Percentiles rank a stretch among this genome's conserved stretches.
phyloP scores from a whole-genome alignment of 768 basidiomycete species.

The Mycena indigotica region DNA sequence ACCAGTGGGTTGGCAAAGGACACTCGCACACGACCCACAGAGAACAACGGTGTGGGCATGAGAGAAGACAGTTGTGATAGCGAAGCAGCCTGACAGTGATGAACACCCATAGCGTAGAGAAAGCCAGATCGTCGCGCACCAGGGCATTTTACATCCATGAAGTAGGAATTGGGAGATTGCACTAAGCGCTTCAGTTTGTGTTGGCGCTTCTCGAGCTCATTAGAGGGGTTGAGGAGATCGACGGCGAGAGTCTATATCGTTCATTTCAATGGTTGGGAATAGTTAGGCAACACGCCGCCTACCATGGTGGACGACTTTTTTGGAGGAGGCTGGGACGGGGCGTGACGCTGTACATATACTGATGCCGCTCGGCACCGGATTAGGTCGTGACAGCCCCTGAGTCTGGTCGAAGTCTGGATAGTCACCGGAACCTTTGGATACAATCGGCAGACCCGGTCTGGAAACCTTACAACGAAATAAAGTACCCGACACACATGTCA shows the following conservation, averaged over 20 bases:
- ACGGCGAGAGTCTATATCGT: slow-evolving; percentile 82
- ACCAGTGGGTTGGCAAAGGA: slow-evolving; percentile 97
- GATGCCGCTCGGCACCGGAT: not conserved
- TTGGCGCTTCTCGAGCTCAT: slow-evolving; percentile 80
- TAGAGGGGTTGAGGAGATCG: slow-evolving; percentile 96
- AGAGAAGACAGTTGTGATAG: slow-evolving; percentile 97
- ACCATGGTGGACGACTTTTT: slow-evolving; percentile 30
- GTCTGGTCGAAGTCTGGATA: too few species aligned
- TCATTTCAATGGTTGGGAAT: not conserved
- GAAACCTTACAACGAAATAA: too few species aligned
- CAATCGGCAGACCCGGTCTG: too few species aligned
- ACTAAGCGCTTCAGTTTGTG: slow-evolving; percentile 99
- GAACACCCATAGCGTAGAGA: slow-evolving; percentile 20
- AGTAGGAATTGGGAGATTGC: slow-evolving; percentile 97
- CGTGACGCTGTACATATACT: not conserved
- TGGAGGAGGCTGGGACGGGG: slow-evolving; percentile 20
- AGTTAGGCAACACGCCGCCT: slow-evolving; percentile 1
- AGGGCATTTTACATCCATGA: slow-evolving; percentile 99
- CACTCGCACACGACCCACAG: slow-evolving; percentile 89
- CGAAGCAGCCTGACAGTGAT: slow-evolving; percentile 72
- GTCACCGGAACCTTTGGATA: too few species aligned
- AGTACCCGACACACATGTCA: too few species aligned
- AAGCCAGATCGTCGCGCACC: slow-evolving; percentile 62
- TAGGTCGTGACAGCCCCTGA: not conserved
- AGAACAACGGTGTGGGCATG: slow-evolving; percentile 98